These are phyloP conservation scores for Rhizopus arrhizus DNA, from an alignment of 371 early-diverging fungal genomes.

Conservation along the genomic window DNA sequence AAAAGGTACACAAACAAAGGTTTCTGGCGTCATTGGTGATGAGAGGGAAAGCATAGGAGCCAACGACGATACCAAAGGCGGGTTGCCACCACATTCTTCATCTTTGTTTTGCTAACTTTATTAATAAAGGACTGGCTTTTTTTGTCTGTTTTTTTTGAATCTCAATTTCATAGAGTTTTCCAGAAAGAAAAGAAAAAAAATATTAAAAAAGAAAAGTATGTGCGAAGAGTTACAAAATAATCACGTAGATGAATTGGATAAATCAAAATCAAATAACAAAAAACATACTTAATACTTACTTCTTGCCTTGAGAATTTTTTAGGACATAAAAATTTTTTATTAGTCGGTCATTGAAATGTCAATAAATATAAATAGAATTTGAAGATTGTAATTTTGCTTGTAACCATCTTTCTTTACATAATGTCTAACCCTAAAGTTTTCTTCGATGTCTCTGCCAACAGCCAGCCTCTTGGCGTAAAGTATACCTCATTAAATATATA, in stretches of 20 bases:
- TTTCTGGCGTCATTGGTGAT: too few relatives aligned
- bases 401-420: constrained; percentile 6
- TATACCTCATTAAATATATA: not conserved
- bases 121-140: not conserved
- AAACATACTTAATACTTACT: not conserved
- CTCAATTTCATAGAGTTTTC: not conserved
- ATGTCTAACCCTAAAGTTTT: constrained; percentile 48
- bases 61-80: too few relatives aligned
- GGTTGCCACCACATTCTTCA: too few relatives aligned
- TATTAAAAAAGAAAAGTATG: not conserved
- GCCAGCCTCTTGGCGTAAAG: constrained; percentile 54
- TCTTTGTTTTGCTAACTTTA: too few relatives aligned
- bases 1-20: too few relatives aligned
- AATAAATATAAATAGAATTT: not conserved
- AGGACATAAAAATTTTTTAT: not conserved
- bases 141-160: not conserved
- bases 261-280: not conserved
- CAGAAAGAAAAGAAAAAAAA: constrained; percentile 3
- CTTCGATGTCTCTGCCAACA: constrained; percentile 61
- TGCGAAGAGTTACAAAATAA: not conserved
- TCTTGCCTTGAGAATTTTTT: not conserved
- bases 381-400: not conserved
- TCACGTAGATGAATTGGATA: not conserved
- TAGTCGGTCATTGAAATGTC: not conserved
- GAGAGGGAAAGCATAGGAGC: too few relatives aligned